These are phyloP conservation scores for Colletotrichum spinosum DNA, from an alignment of 2,329 filamentous ascomycete genomes.

Conservation along the genomic window DNA sequence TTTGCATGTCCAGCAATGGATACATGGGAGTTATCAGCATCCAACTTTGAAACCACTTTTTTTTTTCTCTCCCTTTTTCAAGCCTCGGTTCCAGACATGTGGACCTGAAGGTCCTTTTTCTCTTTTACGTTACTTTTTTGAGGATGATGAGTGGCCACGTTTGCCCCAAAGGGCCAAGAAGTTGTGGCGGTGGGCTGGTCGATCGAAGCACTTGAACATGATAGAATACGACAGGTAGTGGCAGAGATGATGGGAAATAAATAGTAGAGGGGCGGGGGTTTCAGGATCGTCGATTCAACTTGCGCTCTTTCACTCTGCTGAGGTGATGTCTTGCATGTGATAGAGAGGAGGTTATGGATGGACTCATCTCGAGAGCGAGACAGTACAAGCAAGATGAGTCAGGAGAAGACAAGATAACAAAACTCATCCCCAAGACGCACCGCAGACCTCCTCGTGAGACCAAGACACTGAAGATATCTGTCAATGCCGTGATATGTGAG, in stretches of 20 bases:
- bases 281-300: constrained; percentile 31
- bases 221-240: constrained; percentile 18
- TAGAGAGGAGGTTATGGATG: constrained; percentile 8
- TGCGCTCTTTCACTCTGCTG: constrained; percentile 1
- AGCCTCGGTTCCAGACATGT: constrained; percentile 6
- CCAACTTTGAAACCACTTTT: constrained; percentile 11
- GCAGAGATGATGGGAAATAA: neutral
- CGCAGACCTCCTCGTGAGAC: neutral
- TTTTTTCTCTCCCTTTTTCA: constrained; percentile 4
- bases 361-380: constrained; percentile 2
- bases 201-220: constrained; percentile 25
- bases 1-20: constrained; percentile 28
- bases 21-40: constrained; percentile 18
- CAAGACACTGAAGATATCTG: neutral
- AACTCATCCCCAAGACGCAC: constrained; percentile 11
- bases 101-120: neutral
- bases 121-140: constrained; percentile 4
- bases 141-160: neutral
- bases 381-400: constrained; percentile 1
- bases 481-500: neutral
- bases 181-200: neutral
- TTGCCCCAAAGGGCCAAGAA: too few species aligned
- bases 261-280: constrained; percentile 9
- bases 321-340: constrained; percentile 24
- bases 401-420: constrained; percentile 14